Evolutionary conservation across 345 rosid genomes (phyloP), one percentile per base, ranked within the genome.

Genomic region (Balakata baccata): DNA sequence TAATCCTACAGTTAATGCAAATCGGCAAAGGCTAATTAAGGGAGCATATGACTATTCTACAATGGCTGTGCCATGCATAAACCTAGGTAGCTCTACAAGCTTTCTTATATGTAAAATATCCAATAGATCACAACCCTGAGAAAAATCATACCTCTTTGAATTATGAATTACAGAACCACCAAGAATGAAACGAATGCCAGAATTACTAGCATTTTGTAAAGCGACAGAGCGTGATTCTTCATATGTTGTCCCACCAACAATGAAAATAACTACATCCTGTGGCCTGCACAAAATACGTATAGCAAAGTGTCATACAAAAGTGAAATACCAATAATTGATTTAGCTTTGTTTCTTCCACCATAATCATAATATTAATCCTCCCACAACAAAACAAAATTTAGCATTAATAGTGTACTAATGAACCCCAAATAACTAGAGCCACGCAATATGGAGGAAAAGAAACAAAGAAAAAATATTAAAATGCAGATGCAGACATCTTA

Each of bases 161-260:
- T 88, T 95, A 80, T 89, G 98, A 66, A 92, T 72, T 18, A 67
- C 89, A 0, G 97, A 83, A 34, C 97, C 98, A 14, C 98, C 99
- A 13, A 92, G 94, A 43, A 93, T 81, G 74, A 92, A 95, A 64
- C 97, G 96, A 81, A 91, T 78, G 68, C 98, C 98, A 20, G 89
- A 69, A 83, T 86, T 91, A 79, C 81, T 87, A 39, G 93, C 90
- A 73, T 95, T 95, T 71, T 85, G 96, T 46, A 89, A 79, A 66
- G 98, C 92, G 77, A 93, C 92, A 60, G 86, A 79, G 12, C 94
- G 96, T 5, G 99, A 85, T 80, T 95, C 99, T 84, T 92, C 99
- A 70, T 93, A 93, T 14, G 98, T 95, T 69, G 98, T 93, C 65
- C 99, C 99, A 23, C 99, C 99, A 47, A 95, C 94, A 84, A 95